These are phyloP conservation scores for Cutaneotrichosporon sp. DNA, from an alignment of 1,284 basidiomycete species.

Conservation along the genomic window DNA sequence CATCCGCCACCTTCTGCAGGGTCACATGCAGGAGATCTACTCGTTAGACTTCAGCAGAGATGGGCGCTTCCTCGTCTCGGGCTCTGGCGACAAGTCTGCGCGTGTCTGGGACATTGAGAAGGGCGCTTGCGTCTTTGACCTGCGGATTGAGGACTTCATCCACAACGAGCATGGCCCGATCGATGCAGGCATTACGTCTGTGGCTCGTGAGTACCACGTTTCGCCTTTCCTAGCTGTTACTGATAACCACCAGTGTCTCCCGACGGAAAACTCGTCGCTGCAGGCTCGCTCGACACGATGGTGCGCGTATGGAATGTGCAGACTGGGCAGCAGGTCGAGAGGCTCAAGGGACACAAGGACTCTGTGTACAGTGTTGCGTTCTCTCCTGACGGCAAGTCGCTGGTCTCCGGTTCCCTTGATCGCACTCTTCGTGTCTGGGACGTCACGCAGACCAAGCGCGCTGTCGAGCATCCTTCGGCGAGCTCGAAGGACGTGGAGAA, in stretches of 20 bases:
- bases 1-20: conserved; percentile 71
- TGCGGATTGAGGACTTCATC: conserved; percentile 56
- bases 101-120: conserved; percentile 80
- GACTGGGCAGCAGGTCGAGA: conserved; percentile 69
- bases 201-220: conserved; percentile 45
- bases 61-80: conserved; percentile 79
- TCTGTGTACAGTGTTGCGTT: conserved; percentile 83
- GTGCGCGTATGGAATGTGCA: conserved; percentile 83
- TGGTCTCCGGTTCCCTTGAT: conserved; percentile 81
- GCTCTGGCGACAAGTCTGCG: conserved; percentile 85
- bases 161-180: conserved; percentile 58
- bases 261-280: conserved; percentile 75
- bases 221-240: neutral
- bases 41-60: conserved; percentile 82
- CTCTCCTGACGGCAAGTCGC: conserved; percentile 70
- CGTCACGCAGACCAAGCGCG: conserved; percentile 55
- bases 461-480: conserved; percentile 33
- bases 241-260: conserved; percentile 64
- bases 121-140: conserved; percentile 57
- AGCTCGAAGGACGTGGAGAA: conserved; percentile 50
- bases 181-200: conserved; percentile 71
- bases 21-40: conserved; percentile 88
- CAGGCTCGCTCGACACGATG: conserved; percentile 77
- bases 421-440: conserved; percentile 88
- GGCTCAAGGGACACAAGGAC: conserved; percentile 76